Evolutionary conservation across 345 rosid species (phyloP).

Genomic region (Eucalyptus coolabah): DNA sequence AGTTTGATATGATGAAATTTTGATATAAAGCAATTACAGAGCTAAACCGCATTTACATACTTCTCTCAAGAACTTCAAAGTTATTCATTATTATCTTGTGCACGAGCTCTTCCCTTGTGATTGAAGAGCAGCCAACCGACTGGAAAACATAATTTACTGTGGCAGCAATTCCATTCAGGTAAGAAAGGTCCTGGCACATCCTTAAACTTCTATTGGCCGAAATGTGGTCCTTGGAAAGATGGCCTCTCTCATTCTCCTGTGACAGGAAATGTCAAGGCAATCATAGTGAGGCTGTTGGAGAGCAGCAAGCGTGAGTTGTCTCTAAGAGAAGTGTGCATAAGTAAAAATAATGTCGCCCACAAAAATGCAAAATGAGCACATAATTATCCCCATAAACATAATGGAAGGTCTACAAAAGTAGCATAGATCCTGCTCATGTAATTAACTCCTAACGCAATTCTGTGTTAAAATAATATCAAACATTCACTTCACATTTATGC

Average conservation of each 20-base stretch:
- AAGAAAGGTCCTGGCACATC: not conserved
- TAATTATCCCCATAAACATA: not conserved
- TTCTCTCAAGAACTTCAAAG: constrained; percentile 17
- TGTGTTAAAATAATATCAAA: not conserved
- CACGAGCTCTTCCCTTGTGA: constrained; percentile 47
- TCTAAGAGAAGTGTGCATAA: not conserved
- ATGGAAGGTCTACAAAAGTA: not conserved
- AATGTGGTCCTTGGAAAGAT: not conserved
- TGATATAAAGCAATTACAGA: not conserved
- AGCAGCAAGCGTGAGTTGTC: not conserved
- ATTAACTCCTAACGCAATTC: not conserved
- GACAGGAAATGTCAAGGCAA: not conserved
- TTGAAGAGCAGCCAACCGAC: constrained; percentile 11
- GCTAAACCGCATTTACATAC: constrained; percentile 6
- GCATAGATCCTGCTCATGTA: not conserved
- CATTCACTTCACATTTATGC: not conserved
- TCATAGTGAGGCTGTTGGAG: not conserved
- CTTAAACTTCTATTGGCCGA: not conserved
- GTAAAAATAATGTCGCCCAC: not conserved
- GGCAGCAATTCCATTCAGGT: constrained; percentile 24
- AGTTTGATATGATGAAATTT: not conserved
- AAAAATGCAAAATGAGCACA: not conserved
- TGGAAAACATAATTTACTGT: constrained; percentile 17
- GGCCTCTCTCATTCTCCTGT: not conserved
- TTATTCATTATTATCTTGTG: constrained; percentile 30